Evolutionary conservation across 148 eudicot species (phyloP).

Genomic region (Heliosperma pusillum): DNA sequence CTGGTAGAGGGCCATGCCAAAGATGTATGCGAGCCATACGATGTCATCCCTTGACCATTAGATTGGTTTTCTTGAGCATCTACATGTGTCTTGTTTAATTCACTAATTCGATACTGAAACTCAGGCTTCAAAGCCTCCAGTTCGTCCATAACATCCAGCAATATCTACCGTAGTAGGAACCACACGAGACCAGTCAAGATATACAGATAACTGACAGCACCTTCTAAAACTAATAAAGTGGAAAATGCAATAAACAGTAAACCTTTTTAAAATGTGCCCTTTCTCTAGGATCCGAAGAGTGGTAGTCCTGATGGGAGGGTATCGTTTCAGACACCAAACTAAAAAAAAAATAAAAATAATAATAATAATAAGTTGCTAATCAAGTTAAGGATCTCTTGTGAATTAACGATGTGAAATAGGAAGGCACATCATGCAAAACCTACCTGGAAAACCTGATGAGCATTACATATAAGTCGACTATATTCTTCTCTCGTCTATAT

Average conservation of each 20-base stretch:
- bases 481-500: conserved; percentile 67
- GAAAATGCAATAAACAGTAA: conserved; percentile 4
- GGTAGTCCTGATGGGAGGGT: conserved; percentile 90
- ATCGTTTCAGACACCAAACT: conserved; percentile 96
- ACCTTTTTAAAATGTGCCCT: conserved; percentile 60
- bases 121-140: conserved; percentile 81
- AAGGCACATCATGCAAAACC: conserved; percentile 15
- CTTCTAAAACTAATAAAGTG: not conserved
- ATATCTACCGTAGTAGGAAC: conserved; percentile 42
- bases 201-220: not conserved
- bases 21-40: conserved; percentile 44
- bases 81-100: conserved; percentile 40
- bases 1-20: conserved; percentile 32
- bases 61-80: conserved; percentile 35
- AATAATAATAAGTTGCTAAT: conserved; percentile 17
- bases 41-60: conserved; percentile 32
- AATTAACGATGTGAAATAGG: conserved; percentile 13
- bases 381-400: conserved; percentile 9
- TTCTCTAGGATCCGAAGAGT: conserved; percentile 50
- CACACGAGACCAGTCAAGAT: conserved; percentile 17
- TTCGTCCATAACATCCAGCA: conserved; percentile 64
- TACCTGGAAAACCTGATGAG: conserved; percentile 95
- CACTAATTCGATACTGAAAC: conserved; percentile 51
- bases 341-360: conserved; percentile 23
- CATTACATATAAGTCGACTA: conserved; percentile 75